These are phyloP conservation scores for Nakazawaea anatomiae DNA, from an alignment of 805 yeast genomes.

Conservation along the genomic window DNA sequence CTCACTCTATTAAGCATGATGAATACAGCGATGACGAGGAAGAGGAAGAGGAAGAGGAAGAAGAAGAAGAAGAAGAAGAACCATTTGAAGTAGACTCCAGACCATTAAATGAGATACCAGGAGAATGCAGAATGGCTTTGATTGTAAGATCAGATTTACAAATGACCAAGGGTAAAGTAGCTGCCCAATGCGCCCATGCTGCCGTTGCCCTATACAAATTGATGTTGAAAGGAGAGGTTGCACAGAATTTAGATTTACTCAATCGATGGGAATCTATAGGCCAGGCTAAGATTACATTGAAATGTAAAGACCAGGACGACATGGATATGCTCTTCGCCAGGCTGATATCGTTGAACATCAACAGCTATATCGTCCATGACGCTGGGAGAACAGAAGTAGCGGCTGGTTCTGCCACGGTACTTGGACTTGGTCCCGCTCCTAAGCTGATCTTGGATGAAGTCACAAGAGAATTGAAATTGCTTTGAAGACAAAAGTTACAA, in stretches of 20 bases:
- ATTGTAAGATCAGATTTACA: constrained; percentile 83
- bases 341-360: constrained; percentile 75
- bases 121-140: constrained; percentile 82
- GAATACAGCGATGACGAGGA: constrained; percentile 22
- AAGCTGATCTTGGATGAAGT: constrained; percentile 70
- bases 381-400: constrained; percentile 97
- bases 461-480: constrained; percentile 73
- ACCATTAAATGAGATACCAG: constrained; percentile 59
- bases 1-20: constrained; percentile 10
- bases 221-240: constrained; percentile 47
- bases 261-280: constrained; percentile 78
- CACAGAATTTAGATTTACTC: constrained; percentile 57
- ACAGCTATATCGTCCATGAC: constrained; percentile 80
- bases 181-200: constrained; percentile 99
- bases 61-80: constrained; percentile 42
- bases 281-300: constrained; percentile 89
- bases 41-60: constrained; percentile 21
- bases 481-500: constrained; percentile 27
- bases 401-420: constrained; percentile 92
- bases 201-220: constrained; percentile 81
- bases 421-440: constrained; percentile 98
- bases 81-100: constrained; percentile 56
- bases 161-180: constrained; percentile 93
- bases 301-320: constrained; percentile 61
- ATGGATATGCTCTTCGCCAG: constrained; percentile 74